Base-by-base conservation (phyloP, 306 rosid species). In the Glycyrrhiza uralensis region DNA sequence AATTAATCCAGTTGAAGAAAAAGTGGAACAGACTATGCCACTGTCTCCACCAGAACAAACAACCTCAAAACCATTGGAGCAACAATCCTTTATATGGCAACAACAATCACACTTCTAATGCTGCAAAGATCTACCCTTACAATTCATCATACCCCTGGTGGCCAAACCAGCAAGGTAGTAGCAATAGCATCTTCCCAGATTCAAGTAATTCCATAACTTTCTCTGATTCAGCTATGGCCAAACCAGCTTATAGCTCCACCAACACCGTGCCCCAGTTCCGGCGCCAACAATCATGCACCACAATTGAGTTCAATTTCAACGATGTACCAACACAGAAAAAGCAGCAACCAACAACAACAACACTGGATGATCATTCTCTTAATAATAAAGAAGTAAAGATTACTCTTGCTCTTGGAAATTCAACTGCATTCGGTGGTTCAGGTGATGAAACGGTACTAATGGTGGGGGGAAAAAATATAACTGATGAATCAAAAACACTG, bases 381-480 rank as follows among this genome's bases (percentile, higher is more conserved):
- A 83, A 81, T 42, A 82, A 76, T 38, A 84, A 76, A 63, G 97
- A 89, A 76, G 86, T 83, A 47, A 89, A 82, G 84, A 82, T 86
- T 51, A 85, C 93, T 60, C 99, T 95, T 75, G 94, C 90, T 62
- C 88, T 95, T 32, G 96, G 97, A 11, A 85, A 85, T 66, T 87
- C 92, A 47, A 60, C n/a, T n/a, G n/a, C 81, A 52, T 83, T 86
- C 80, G 74, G 80, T 39, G 88, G 79, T 55, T 85, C 90, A 12
- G 81, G 69, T 35, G 30, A 80, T 59, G 38, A 60, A 77, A 36
- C 51, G 56, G 83, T 56, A n/a, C n/a, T n/a, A n/a, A n/a, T n/a
- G n/a, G n/a, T n/a, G n/a, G n/a, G n/a, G 26, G 80, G 22, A 67
- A 76, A 81, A 65, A 84, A 56, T 71, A 80, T 63, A 65, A 66